Evolutionary conservation across 805 yeast genomes (phyloP), one percentile per base, ranked within the genome.

Genomic region (Wickerhamiella australiensis): DNA sequence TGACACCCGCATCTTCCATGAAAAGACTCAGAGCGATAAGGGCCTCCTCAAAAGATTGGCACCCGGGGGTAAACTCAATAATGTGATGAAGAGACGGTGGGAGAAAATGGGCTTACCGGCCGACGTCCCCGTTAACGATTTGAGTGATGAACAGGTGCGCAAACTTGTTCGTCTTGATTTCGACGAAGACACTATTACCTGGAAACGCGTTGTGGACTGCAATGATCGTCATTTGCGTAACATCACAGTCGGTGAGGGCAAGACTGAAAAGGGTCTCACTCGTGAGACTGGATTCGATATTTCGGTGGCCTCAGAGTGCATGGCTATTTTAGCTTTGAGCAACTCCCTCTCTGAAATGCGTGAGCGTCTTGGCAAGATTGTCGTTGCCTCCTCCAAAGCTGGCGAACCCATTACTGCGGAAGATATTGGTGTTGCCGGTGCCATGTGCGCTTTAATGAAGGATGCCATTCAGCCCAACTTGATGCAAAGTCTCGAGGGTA

Each of bases 401-500:
- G 94, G 92, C 50, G 81, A 71, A 46, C 94, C 96, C 55, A 74
- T 90, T 61, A 90, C 97, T 47, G 85, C 90, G 58, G 96, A 90
- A 66, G 97, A 90, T 62, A 73, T 90, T 56, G 95, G 96, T 22
- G 79, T 83, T 65, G 95, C 95, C 26, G 97, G 97, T 61, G 97
- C 97, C 27, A 70, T 90, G 57, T 81, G 96, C 46, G 96, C 97
- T 6, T 73, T 90, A 58, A 74, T 90, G 74, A 88, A 86, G 70
- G 96, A 90, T 65, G 95, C 97, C 21, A 79, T 90, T 63, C 88
- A 88, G 69, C 97, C 97, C 57, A 90, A 85, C 66, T 68, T 90
- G 65, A 90, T 90, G 97, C 97, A 90, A 70, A 84, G 96, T 50
- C 76, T 90, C 55, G 96, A 90, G 68, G 97, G 97, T 53, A 87